Conservation (phyloP, 208 protist genomes). For the Acanthamoeba culbertsoni region DNA sequence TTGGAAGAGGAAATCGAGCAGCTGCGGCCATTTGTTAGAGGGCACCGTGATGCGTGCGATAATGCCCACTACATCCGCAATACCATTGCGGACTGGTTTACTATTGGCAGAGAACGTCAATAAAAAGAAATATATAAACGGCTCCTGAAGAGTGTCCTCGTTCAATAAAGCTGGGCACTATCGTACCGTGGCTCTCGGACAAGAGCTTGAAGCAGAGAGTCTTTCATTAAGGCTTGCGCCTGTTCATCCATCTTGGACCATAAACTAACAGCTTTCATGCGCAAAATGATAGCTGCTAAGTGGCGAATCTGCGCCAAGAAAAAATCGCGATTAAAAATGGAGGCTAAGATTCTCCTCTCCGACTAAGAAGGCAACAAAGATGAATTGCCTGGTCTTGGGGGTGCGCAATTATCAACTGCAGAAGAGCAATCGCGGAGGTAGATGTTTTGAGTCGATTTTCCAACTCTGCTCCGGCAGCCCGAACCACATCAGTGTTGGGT, state of each 20-base stretch:
- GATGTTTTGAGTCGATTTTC: background rate
- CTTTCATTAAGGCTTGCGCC: background rate
- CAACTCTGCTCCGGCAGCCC: conserved; percentile 18
- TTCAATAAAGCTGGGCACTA: background rate
- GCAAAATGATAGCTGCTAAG: conserved; percentile 1
- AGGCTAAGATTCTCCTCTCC: background rate
- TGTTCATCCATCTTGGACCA: conserved; percentile 15
- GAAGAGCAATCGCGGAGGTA: background rate
- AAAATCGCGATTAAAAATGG: background rate
- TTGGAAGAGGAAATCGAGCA: conserved; percentile 54
- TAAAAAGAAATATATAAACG: background rate
- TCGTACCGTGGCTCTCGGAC: background rate
- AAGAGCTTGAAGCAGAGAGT: background rate
- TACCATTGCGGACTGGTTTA: background rate
- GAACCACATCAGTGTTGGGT: conserved; percentile 29
- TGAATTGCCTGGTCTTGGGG: background rate
- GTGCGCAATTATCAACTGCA: conserved; percentile 5
- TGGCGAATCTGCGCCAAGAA: conserved; percentile 1
- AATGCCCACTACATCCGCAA: conserved; percentile 39
- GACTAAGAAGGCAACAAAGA: background rate
- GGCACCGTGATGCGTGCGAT: conserved; percentile 6
- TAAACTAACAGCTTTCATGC: conserved; percentile 15
- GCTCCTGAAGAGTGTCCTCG: background rate
- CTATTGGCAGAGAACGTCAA: background rate
- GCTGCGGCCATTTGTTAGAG: background rate